Conservation (phyloP, 192 early-diverging fungal genomes). For the Geranomyces variabilis region DNA sequence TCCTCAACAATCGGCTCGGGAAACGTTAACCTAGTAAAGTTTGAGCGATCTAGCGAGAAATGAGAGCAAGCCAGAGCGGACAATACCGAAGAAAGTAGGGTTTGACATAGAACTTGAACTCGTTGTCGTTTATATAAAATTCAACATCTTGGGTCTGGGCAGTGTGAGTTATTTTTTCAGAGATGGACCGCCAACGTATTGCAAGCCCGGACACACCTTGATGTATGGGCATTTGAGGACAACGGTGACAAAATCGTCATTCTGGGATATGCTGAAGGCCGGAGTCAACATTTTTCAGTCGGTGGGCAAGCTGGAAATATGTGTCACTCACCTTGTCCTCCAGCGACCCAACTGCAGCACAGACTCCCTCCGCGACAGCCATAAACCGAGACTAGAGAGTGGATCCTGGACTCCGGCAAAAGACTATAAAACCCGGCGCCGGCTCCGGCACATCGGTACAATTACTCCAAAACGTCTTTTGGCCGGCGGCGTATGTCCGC, state of each 20-base stretch:
- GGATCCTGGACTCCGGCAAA: no score
- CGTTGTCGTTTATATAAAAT: slow-evolving; percentile 75
- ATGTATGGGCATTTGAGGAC: slow-evolving; percentile 82
- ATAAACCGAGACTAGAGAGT: no score
- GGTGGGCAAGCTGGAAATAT: no score
- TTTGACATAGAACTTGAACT: slow-evolving; percentile 85
- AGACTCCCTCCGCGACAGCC: no score
- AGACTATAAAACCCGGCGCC: no score
- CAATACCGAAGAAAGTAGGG: slow-evolving; percentile 88
- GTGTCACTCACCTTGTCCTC: no score
- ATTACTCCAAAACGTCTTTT: no score
- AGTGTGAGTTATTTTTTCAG: background rate
- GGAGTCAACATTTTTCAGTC: slow-evolving; percentile 97
- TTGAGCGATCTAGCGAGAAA: background rate
- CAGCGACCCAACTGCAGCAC: no score
- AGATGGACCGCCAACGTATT: background rate
- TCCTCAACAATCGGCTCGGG: slow-evolving; percentile 83
- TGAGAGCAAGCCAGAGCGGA: background rate
- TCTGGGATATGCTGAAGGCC: slow-evolving; percentile 76
- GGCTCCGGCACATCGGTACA: no score
- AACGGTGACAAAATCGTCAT: slow-evolving; percentile 74
- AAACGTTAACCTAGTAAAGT: slow-evolving; percentile 67
- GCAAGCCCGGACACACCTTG: slow-evolving; percentile 42
- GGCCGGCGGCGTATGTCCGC: no score
- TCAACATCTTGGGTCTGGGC: slow-evolving; percentile 83